A percentile compares a stretch with the other conserved stretches of the same genome.
These are phyloP conservation scores for Xerocomellus amylosporus DNA, from an alignment of 768 basidiomycete genomes.

Conservation along the genomic window DNA sequence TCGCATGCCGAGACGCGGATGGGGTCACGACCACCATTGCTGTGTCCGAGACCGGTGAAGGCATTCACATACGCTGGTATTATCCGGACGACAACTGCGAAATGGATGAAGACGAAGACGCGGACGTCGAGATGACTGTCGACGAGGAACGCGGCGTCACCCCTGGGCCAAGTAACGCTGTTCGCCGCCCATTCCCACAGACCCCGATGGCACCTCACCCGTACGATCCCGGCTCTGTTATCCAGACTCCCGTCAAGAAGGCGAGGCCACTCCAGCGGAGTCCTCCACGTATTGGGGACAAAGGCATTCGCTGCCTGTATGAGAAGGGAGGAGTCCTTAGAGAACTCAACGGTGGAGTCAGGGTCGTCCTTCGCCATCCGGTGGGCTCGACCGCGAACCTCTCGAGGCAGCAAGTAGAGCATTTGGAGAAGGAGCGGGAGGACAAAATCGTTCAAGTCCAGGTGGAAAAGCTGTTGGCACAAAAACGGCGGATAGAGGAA, in stretches of 20 bases:
- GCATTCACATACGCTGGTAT: conserved; percentile 20
- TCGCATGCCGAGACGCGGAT: conserved; percentile 19
- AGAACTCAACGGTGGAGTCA: conserved; percentile 9
- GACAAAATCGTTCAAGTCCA: conserved; percentile 7
- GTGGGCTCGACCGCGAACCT: conserved; percentile 23
- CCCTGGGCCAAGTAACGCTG: background rate
- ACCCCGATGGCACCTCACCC: conserved; percentile 20
- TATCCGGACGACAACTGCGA: conserved; percentile 10
- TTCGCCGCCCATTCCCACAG: conserved; percentile 9
- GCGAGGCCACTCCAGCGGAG: conserved; percentile 27
- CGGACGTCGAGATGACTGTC: conserved; percentile 6
- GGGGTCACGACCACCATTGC: conserved; percentile 12
- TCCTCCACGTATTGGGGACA: conserved; percentile 30
- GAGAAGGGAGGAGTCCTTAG: conserved; percentile 10
- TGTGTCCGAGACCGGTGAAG: conserved; percentile 23
- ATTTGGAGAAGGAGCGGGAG: conserved; percentile 14
- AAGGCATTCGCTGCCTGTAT: conserved; percentile 23
- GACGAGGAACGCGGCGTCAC: conserved; percentile 21
- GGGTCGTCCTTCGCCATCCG: conserved; percentile 24
- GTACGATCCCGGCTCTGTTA: conserved; percentile 32
- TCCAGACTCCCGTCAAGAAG: conserved; percentile 30
- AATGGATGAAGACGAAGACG: conserved; percentile 6
- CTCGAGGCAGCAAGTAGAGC: conserved; percentile 26
- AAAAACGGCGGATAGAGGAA: background rate
- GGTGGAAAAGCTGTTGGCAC: conserved; percentile 13